These are phyloP conservation scores for Geoglossum glabrum DNA, from an alignment of 495 filamentous ascomycete genomes.

Conservation along the genomic window DNA sequence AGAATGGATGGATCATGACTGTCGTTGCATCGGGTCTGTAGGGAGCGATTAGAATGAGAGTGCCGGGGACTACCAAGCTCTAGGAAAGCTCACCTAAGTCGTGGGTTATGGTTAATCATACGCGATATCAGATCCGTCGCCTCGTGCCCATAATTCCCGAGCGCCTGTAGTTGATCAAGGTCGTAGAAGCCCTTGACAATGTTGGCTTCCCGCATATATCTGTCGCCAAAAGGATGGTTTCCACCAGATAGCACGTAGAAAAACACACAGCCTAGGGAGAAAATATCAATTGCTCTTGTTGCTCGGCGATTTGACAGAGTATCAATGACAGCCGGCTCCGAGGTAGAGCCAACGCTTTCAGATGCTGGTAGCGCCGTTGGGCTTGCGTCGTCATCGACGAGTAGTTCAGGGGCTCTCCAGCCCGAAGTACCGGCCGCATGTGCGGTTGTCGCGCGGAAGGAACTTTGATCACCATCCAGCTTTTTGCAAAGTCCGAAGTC, in stretches of 20 bases:
- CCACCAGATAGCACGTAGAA: constrained; percentile 88
- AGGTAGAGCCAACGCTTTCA: constrained; percentile 27
- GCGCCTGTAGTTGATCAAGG: constrained; percentile 43
- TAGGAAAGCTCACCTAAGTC: constrained; percentile 26
- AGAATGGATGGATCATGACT: constrained; percentile 86
- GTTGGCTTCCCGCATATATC: constrained; percentile 89
- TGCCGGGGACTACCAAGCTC: not conserved
- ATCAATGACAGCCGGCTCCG: constrained; percentile 38
- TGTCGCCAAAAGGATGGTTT: constrained; percentile 80
- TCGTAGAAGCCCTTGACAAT: constrained; percentile 73
- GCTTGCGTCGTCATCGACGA: constrained; percentile 47
- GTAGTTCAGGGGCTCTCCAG: constrained; percentile 88
- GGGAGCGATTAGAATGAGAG: not conserved
- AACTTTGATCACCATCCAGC: constrained; percentile 85
- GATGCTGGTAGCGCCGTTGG: constrained; percentile 6
- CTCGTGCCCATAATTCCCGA: constrained; percentile 70
- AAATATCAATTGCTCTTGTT: constrained; percentile 89
- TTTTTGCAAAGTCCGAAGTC: constrained; percentile 98
- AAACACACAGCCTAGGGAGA: constrained; percentile 87
- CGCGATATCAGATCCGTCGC: constrained; percentile 64
- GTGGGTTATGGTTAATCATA: constrained; percentile 64
- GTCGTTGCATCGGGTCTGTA: constrained; percentile 43
- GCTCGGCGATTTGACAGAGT: constrained; percentile 55
- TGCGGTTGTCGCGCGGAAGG: constrained; percentile 81
- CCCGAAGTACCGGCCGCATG: constrained; percentile 86